Conservation (phyloP, 306 rosid species). For the Vigna radiata region DNA sequence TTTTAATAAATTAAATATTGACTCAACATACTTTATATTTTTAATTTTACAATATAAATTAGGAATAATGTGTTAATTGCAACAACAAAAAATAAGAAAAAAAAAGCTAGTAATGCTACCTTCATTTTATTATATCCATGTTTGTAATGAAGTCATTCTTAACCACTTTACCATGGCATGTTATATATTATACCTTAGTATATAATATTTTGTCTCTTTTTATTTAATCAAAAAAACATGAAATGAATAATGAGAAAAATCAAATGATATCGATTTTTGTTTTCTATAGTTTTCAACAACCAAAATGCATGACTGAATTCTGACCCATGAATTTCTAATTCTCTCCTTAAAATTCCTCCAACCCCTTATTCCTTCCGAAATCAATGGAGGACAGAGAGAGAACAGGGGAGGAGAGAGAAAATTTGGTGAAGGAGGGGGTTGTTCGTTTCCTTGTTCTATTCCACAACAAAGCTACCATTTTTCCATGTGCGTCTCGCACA, state of each 20-base stretch:
- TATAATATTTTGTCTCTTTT: not conserved
- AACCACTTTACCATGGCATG: too few species aligned
- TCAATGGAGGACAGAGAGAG: not conserved
- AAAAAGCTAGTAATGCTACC: not conserved
- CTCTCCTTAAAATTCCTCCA: slow-evolving; percentile 44
- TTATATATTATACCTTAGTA: not conserved
- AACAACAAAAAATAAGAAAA: not conserved
- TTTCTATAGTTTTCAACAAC: slow-evolving; percentile 19
- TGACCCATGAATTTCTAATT: slow-evolving; percentile 65
- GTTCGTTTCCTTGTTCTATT: not conserved
- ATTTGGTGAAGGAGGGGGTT: not conserved
- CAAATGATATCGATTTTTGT: too few species aligned
- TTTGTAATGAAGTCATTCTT: too few species aligned
- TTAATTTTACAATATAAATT: too few species aligned
- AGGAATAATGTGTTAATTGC: too few species aligned
- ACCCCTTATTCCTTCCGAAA: slow-evolving; percentile 42
- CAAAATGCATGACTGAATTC: slow-evolving; percentile 44
- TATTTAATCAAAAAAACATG: slow-evolving; percentile 23
- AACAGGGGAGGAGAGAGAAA: slow-evolving; percentile 23
- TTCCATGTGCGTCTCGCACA: not conserved
- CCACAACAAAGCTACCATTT: not conserved
- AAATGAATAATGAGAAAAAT: not conserved
- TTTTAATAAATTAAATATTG: too few species aligned
- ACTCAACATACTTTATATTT: too few species aligned
- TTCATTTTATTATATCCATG: not conserved